These are phyloP conservation scores for Pseudofabraea citricarpa DNA, from an alignment of 2,329 filamentous ascomycete genomes.

Conservation along the genomic window DNA sequence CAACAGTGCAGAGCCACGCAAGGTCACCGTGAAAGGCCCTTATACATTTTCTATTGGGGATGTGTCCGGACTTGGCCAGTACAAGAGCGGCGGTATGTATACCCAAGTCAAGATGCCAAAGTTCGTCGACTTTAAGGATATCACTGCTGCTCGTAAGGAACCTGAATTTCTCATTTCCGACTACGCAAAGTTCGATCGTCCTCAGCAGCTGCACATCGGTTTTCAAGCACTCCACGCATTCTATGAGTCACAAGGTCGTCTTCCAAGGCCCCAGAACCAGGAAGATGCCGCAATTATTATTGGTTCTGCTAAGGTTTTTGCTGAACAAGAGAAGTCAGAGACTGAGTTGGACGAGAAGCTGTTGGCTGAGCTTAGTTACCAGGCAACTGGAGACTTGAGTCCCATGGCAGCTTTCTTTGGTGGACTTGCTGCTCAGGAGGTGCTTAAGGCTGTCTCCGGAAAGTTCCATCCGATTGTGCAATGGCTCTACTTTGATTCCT, in stretches of 20 bases:
- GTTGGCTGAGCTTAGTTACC: slow-evolving; percentile 88
- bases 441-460: slow-evolving; percentile 93
- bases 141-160: slow-evolving; percentile 73
- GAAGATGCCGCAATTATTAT: slow-evolving; percentile 76
- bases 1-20: slow-evolving; percentile 78
- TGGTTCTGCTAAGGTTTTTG: slow-evolving; percentile 69
- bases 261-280: slow-evolving; percentile 80
- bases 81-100: slow-evolving; percentile 83
- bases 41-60: slow-evolving; percentile 98
- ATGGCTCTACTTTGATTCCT: slow-evolving; percentile 95
- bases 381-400: slow-evolving; percentile 84
- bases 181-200: slow-evolving; percentile 96
- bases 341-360: slow-evolving; percentile 89
- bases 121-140: slow-evolving; percentile 79
- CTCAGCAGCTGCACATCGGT: slow-evolving; percentile 84
- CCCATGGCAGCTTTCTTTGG: slow-evolving; percentile 95
- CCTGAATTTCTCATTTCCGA: slow-evolving; percentile 91
- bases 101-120: slow-evolving; percentile 99
- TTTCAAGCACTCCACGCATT: slow-evolving; percentile 92
- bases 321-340: slow-evolving; percentile 69
- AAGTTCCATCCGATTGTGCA: slow-evolving; percentile 96
- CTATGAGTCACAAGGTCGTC: slow-evolving; percentile 65
- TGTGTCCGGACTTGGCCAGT: slow-evolving; percentile 80
- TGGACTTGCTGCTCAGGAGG: slow-evolving; percentile 87
- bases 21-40: slow-evolving; percentile 89